Conservation (phyloP, 2,329 filamentous ascomycete genomes). For the Trichophyton schoenleinii region DNA sequence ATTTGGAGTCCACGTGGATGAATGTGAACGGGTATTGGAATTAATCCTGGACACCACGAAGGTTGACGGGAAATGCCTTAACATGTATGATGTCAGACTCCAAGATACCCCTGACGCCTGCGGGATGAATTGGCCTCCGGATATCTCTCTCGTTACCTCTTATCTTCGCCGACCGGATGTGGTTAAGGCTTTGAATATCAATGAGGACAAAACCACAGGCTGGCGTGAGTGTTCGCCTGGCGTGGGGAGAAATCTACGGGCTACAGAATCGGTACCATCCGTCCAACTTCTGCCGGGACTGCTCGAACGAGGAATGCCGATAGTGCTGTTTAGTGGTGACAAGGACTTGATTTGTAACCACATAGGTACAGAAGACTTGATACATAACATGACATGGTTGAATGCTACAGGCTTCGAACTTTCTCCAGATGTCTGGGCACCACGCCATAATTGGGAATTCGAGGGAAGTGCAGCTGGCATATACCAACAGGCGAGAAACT, state of each 20-base stretch:
- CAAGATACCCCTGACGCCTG: slow-evolving; percentile 69
- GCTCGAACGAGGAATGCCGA: slow-evolving; percentile 56
- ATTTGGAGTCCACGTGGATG: slow-evolving; percentile 51
- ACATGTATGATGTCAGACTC: slow-evolving; percentile 95
- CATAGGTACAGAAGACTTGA: slow-evolving; percentile 79
- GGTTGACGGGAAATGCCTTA: slow-evolving; percentile 53
- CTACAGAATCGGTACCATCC: slow-evolving; percentile 58
- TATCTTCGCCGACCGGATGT: slow-evolving; percentile 81
- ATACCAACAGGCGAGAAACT: slow-evolving; percentile 86
- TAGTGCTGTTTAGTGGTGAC: slow-evolving; percentile 83
- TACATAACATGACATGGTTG: slow-evolving; percentile 83
- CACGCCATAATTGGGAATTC: slow-evolving; percentile 87
- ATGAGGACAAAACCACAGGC: slow-evolving; percentile 65
- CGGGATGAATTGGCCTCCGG: slow-evolving; percentile 96
- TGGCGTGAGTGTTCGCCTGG: slow-evolving; percentile 83
- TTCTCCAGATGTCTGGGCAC: slow-evolving; percentile 75
- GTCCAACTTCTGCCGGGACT: slow-evolving; percentile 64
- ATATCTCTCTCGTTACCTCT: slow-evolving; percentile 62
- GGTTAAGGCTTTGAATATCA: slow-evolving; percentile 65
- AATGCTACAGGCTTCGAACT: slow-evolving; percentile 83
- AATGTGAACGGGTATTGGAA: slow-evolving; percentile 67
- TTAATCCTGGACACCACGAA: slow-evolving; percentile 57
- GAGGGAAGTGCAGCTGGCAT: slow-evolving; percentile 78
- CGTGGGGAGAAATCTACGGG: slow-evolving; percentile 60
- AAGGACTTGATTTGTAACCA: slow-evolving; percentile 97